phyloP scores from a whole-genome alignment of 495 filamentous ascomycete species.

The Rostrohypoxylon terebratum region DNA sequence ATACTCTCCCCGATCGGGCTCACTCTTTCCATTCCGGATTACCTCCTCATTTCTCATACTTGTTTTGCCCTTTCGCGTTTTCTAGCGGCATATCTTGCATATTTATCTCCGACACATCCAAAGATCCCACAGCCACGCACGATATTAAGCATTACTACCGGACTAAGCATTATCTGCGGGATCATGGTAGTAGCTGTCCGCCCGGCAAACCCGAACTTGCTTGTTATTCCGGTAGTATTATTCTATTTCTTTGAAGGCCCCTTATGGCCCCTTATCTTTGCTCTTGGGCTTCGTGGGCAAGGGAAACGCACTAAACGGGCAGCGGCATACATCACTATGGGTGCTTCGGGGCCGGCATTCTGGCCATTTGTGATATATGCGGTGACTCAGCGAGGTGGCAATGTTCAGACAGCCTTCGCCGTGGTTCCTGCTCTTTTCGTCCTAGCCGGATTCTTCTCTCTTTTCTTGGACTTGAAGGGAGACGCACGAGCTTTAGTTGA shows the following conservation, averaged over 20 bases:
- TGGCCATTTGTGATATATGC: constrained; percentile 72
- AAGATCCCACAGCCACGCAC: constrained; percentile 64
- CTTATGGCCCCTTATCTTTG: constrained; percentile 78
- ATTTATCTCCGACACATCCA: constrained; percentile 61
- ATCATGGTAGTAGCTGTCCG: constrained; percentile 62
- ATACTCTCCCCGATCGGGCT: constrained; percentile 55
- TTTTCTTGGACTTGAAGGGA: constrained; percentile 53
- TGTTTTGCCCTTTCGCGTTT: constrained; percentile 64
- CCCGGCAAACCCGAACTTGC: constrained; percentile 61
- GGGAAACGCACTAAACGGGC: constrained; percentile 77
- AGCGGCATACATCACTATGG: constrained; percentile 73
- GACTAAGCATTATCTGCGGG: constrained; percentile 58
- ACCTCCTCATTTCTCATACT: constrained; percentile 60
- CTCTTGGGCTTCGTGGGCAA: constrained; percentile 74
- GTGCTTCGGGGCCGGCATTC: constrained; percentile 72
- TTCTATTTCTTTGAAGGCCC: constrained; percentile 77
- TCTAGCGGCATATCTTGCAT: constrained; percentile 60
- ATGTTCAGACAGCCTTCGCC: constrained; percentile 51
- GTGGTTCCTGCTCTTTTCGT: constrained; percentile 53
- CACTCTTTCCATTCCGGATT: constrained; percentile 66
- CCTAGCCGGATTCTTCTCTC: constrained; percentile 50
- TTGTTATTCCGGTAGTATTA: constrained; percentile 68
- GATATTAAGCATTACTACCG: constrained; percentile 61
- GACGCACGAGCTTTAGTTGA: constrained; percentile 57
- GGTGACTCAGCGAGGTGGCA: constrained; percentile 48